Evolutionary conservation across 805 yeast genomes (phyloP), one percentile per base, ranked within the genome.

Genomic region (Pichia cabralensis): DNA sequence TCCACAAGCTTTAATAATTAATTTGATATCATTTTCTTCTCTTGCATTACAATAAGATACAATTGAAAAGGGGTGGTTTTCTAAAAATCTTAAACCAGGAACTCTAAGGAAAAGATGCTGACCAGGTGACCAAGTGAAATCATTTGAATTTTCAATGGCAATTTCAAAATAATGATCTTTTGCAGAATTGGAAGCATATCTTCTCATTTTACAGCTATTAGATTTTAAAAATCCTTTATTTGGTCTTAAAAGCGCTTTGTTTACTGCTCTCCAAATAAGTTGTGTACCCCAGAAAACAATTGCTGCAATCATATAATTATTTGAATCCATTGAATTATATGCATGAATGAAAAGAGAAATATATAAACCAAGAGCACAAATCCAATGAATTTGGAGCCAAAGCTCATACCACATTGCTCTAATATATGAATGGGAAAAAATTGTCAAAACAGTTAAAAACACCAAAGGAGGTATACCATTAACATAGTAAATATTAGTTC

Each of bases 31-130:
- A 7, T 48, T 45, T 13, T 42, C 26, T 9, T 33, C 26, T 13
- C 26, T 30, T 15, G 42, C 51, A 1, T 49, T 47, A 16, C 44
- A 46, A 18, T 56, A 42, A 4, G 68, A 62, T 19, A 66, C 41
- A 8, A 71, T 64, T 1, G 77, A 70, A 45, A 73, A 73, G 10
- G 79, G 79, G 50, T 73, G 80, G 41, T 64, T 70, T 40, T 72
- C 75, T 15, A 70, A 43, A 16, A 70, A 52, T 26, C 62, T 55
- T 12, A 58, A 41, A 2, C 69, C 73, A 3, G 56, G 53, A 37
- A 69, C 67, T 44, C 76, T 58, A 15, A 73, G 49, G 42, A 58
- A 69, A 5, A 71, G 53, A 50, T 73, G 80, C 39, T 73, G 79
- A 17, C 80, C 78, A 2, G 77, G 69, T 12, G 30, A 44, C 77